These are phyloP conservation scores for Elsinoe necatrix DNA, from an alignment of 2,329 filamentous ascomycete genomes.

Conservation along the genomic window DNA sequence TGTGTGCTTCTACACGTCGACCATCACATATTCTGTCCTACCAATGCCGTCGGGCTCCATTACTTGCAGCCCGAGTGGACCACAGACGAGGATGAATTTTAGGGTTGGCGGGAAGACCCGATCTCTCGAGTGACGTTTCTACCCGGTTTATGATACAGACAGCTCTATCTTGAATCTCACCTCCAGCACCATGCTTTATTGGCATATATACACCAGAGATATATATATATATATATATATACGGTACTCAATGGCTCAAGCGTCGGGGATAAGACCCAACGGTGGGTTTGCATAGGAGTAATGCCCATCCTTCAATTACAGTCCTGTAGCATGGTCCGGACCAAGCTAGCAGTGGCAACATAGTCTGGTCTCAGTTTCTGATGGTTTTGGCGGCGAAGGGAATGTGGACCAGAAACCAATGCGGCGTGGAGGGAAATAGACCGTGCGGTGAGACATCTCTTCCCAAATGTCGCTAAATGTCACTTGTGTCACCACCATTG, in stretches of 20 bases:
- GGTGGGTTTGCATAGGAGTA: not conserved
- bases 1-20: not conserved
- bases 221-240: too few relatives aligned
- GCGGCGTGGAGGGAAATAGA: not conserved
- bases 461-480: not conserved
- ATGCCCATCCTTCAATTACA: not conserved
- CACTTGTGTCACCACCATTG: not conserved
- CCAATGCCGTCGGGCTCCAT: not conserved
- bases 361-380: not conserved
- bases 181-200: not conserved
- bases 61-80: not conserved
- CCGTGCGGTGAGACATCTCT: not conserved
- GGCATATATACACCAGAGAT: not conserved
- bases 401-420: not conserved
- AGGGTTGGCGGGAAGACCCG: not conserved
- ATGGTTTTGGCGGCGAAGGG: not conserved
- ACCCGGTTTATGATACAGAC: not conserved
- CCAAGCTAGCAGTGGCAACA: not conserved
- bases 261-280: not conserved
- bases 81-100: not conserved
- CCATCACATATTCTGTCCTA: not conserved
- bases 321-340: too few relatives aligned
- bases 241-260: not conserved
- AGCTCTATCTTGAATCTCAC: not conserved
- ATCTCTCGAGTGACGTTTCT: not conserved